phyloP scores from a whole-genome alignment of 768 basidiomycete genomes.

The Chalciporus pseudorubinellus region DNA sequence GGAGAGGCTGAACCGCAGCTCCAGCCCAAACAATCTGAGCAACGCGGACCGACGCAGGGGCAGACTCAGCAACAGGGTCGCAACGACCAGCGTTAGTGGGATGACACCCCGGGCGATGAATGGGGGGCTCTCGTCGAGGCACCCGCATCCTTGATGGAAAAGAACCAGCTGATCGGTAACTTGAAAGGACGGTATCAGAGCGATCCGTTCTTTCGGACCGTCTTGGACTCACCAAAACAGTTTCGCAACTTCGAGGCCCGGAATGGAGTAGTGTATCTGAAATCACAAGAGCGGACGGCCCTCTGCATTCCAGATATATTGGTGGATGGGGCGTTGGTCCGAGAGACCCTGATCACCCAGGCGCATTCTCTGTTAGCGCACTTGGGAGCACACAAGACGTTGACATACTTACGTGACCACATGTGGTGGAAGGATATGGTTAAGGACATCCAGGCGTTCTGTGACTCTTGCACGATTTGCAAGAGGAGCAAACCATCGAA shows the following conservation, averaged over 20 bases:
- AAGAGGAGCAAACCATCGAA: conserved; percentile 20
- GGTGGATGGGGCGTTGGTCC: conserved; percentile 10
- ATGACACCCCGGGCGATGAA: no score
- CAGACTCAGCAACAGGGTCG: no score
- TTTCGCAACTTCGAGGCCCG: conserved; percentile 25
- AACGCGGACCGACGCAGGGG: no score
- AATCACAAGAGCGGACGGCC: background rate
- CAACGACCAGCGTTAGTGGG: no score
- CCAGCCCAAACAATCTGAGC: no score
- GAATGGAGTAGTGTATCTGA: conserved; percentile 25
- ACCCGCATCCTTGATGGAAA: no score
- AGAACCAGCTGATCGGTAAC: no score
- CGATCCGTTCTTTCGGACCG: no score
- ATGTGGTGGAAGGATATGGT: conserved; percentile 43
- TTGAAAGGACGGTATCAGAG: no score
- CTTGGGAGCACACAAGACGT: conserved; percentile 34
- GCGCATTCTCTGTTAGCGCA: conserved; percentile 42
- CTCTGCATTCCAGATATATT: conserved; percentile 28
- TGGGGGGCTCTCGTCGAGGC: no score
- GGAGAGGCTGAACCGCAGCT: no score
- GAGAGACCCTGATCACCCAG: conserved; percentile 36
- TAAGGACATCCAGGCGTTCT: conserved; percentile 26
- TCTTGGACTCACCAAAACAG: no score
- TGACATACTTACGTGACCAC: conserved; percentile 31
- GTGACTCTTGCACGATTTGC: conserved; percentile 21